phyloP scores from a whole-genome alignment of 2,329 filamentous ascomycete species.

The Nemania sp. region DNA sequence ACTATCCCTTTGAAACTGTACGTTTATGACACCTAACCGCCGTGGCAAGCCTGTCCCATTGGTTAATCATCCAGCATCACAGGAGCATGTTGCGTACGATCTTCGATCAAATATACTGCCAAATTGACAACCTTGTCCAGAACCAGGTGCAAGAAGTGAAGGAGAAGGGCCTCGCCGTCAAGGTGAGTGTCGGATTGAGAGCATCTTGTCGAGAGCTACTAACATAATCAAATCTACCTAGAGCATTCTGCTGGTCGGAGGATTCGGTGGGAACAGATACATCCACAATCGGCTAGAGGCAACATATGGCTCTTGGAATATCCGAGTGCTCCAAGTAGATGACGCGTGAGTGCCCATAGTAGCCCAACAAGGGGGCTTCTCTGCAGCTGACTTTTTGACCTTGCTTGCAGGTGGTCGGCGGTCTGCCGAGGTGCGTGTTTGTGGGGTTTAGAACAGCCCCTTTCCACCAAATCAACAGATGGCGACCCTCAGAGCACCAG shows the following conservation, averaged over 20 bases:
- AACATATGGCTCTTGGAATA: background rate
- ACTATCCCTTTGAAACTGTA: background rate
- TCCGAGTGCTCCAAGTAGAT: background rate
- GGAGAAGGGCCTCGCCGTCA: background rate
- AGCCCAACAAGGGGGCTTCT: background rate
- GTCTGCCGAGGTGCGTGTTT: background rate
- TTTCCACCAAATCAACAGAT: background rate
- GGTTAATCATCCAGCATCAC: background rate
- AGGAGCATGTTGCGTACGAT: background rate
- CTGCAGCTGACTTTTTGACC: background rate
- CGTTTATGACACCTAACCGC: background rate
- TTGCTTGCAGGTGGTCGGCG: background rate
- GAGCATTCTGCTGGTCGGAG: background rate
- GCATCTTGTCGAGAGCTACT: background rate
- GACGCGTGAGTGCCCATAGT: background rate
- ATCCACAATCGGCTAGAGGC: background rate
- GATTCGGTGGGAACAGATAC: background rate
- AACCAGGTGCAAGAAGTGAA: background rate
- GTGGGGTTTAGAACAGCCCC: background rate
- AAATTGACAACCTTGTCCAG: background rate
- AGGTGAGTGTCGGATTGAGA: background rate
- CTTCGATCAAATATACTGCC: slow-evolving; percentile 1
- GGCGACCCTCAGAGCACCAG: background rate
- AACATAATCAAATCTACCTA: background rate
- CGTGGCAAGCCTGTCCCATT: background rate